Evolutionary conservation across 768 basidiomycete genomes (phyloP).

Genomic region (Leucocoprinus leucothites): DNA sequence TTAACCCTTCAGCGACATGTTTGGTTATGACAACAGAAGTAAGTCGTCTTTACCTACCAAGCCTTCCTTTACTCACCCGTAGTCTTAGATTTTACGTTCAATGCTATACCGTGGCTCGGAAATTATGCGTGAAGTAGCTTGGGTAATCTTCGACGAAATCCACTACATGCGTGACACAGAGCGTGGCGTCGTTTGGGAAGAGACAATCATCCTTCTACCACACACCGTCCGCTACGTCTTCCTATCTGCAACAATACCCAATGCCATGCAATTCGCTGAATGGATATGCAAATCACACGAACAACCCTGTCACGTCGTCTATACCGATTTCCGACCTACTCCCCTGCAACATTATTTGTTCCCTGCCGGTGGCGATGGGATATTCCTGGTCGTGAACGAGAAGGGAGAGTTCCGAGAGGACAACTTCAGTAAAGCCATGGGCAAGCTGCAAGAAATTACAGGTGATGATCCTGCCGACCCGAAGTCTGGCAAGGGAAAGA

Average conservation of each 20-base stretch:
- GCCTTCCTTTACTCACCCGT: neutral
- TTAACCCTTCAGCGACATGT: constrained; percentile 95
- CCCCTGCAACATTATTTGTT: constrained; percentile 98
- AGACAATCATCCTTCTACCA: constrained; percentile 95
- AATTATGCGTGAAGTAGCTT: constrained; percentile 99
- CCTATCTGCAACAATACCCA: constrained; percentile 97
- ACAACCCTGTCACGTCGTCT: constrained; percentile 98
- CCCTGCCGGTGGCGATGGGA: constrained; percentile 94
- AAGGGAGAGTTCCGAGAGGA: constrained; percentile 96
- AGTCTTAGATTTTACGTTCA: constrained; percentile 84
- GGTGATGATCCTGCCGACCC: constrained; percentile 94
- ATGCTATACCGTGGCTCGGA: constrained; percentile 99
- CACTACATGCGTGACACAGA: constrained; percentile 99
- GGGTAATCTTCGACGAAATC: constrained; percentile 99
- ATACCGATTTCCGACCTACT: constrained; percentile 98
- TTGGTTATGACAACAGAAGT: constrained; percentile 99
- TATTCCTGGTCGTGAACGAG: constrained; percentile 98
- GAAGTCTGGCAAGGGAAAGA: constrained; percentile 77
- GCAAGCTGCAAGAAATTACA: constrained; percentile 74
- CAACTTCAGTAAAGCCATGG: constrained; percentile 98
- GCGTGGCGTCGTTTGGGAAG: constrained; percentile 99
- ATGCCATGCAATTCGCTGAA: constrained; percentile 99
- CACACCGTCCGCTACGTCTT: constrained; percentile 97
- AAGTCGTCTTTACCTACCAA: constrained; percentile 17
- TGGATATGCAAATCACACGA: constrained; percentile 98